Conservation (phyloP, 169 alveolate species). For the Cryptosporidium andersoni region DNA sequence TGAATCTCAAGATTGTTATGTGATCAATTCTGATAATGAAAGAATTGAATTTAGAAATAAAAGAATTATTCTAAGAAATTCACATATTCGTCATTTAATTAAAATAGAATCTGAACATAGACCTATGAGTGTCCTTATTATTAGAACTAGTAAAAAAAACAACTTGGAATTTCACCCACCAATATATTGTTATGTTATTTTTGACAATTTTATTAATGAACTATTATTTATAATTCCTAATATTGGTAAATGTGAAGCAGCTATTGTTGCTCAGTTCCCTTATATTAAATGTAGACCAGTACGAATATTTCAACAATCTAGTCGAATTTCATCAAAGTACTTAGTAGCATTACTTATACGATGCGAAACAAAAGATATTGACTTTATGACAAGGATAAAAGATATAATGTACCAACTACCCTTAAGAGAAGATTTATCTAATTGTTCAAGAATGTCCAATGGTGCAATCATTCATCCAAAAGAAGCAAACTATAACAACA, state of each 20-base stretch:
- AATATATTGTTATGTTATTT: constrained; percentile 2
- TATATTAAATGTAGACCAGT: constrained; percentile 32
- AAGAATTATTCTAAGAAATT: background rate
- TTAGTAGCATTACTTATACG: constrained; percentile 45
- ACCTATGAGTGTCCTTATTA: constrained; percentile 9
- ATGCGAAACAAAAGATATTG: constrained; percentile 13
- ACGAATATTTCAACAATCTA: constrained; percentile 36
- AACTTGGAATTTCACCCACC: no score
- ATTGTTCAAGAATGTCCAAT: constrained; percentile 29
- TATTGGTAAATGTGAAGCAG: no score
- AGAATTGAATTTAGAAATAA: background rate
- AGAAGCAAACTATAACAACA: background rate
- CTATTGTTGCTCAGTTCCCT: no score
- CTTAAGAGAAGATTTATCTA: constrained; percentile 40
- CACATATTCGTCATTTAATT: no score
- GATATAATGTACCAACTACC: constrained; percentile 56
- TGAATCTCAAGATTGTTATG: background rate
- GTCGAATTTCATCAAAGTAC: constrained; percentile 16
- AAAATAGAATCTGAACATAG: background rate
- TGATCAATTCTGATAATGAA: background rate
- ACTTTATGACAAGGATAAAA: background rate
- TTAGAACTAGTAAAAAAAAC: constrained; percentile 32
- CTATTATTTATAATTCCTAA: no score
- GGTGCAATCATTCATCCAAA: constrained; percentile 66
- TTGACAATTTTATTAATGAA: background rate